phyloP scores from a whole-genome alignment of 192 early-diverging fungal species.

The Backusella parvicylindrica region DNA sequence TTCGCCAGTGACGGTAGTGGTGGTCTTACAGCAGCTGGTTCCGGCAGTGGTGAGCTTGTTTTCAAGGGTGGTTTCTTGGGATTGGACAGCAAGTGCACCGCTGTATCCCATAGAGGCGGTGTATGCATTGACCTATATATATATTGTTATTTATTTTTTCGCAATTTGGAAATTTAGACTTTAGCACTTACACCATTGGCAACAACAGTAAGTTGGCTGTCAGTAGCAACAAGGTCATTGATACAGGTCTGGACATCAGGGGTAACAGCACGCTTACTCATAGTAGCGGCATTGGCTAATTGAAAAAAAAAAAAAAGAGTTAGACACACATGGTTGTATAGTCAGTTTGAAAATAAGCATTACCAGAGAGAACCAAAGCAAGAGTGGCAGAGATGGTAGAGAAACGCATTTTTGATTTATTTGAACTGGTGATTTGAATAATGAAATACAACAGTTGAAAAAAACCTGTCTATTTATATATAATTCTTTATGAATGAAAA shows the following conservation, averaged over 20 bases:
- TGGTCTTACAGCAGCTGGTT: background rate
- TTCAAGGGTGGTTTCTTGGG: background rate
- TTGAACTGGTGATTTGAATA: background rate
- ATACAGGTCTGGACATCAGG: background rate
- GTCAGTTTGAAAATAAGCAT: background rate
- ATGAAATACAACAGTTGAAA: background rate
- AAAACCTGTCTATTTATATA: background rate
- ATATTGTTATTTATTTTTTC: background rate
- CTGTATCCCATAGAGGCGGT: background rate
- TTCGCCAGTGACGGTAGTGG: background rate
- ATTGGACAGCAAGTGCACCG: background rate
- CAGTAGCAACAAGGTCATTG: background rate
- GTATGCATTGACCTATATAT: background rate
- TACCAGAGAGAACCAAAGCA: background rate
- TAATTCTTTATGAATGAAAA: background rate
- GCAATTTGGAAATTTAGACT: too few species aligned
- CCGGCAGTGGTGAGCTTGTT: background rate
- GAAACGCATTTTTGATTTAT: background rate
- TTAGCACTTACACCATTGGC: background rate
- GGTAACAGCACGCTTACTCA: background rate
- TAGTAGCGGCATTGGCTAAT: background rate
- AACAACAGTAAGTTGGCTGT: background rate
- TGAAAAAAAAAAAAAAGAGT: background rate
- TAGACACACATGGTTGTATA: too few species aligned
- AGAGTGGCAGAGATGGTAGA: background rate